Conservation (phyloP, 345 rosid genomes). For the Populus euphratica region DNA sequence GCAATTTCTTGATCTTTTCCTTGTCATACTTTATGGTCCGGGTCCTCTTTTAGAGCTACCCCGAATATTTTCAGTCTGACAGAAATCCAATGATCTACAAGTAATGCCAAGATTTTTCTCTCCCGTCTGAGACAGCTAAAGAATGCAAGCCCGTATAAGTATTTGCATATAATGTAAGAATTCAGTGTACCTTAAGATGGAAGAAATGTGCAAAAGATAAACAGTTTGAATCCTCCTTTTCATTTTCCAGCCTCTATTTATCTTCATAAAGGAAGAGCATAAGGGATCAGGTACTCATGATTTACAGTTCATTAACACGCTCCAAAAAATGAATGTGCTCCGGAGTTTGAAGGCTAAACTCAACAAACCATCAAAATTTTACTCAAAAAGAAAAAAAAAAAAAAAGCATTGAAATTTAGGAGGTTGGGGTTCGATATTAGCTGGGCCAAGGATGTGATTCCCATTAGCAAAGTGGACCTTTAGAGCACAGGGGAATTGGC, state of each 20-base stretch:
- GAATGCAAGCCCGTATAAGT: background rate
- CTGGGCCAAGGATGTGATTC: background rate
- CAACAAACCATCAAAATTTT: no score
- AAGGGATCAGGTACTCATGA: background rate
- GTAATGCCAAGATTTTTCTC: background rate
- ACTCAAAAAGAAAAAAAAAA: no score
- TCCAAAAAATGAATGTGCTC: no score
- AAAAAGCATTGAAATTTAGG: no score
- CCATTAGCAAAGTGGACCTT: slow-evolving; percentile 6
- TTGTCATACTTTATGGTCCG: slow-evolving; percentile 22
- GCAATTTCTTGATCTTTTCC: slow-evolving; percentile 13
- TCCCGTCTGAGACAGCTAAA: no score
- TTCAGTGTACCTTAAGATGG: background rate
- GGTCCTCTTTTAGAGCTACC: background rate
- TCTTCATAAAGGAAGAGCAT: background rate
- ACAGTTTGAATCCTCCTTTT: background rate
- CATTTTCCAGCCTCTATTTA: background rate
- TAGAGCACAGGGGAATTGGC: background rate
- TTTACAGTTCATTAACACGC: background rate
- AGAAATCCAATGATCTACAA: background rate
- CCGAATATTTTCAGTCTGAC: background rate
- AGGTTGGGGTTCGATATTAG: background rate
- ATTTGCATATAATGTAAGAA: background rate
- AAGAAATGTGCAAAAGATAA: slow-evolving; percentile 10
- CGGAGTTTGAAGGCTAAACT: no score